phyloP scores from a whole-genome alignment of 1,284 basidiomycete genomes.

The Apiotrichum laibachii region DNA sequence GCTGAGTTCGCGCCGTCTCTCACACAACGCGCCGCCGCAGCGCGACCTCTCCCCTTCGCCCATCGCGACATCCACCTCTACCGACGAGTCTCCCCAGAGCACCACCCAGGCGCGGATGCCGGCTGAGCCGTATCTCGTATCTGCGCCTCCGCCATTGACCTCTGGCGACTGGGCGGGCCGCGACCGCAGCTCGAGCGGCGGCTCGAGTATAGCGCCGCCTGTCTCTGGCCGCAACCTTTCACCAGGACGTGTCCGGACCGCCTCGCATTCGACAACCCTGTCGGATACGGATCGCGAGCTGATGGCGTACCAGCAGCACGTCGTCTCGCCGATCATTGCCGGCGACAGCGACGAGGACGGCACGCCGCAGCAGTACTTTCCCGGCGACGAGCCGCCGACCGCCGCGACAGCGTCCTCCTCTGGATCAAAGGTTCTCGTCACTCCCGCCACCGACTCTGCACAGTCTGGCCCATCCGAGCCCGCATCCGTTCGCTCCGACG shows the following conservation, averaged over 20 bases:
- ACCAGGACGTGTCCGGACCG: slow-evolving; percentile 29
- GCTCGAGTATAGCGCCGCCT: slow-evolving; percentile 2
- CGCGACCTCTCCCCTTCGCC: slow-evolving; percentile 1
- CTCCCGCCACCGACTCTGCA: too few relatives aligned
- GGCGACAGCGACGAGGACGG: slow-evolving; percentile 16
- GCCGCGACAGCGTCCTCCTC: too few relatives aligned
- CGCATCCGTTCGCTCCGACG: too few relatives aligned
- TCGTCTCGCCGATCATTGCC: background rate
- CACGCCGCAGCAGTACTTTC: too few relatives aligned
- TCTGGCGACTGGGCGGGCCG: slow-evolving; percentile 20
- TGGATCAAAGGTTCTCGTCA: too few relatives aligned
- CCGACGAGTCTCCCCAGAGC: slow-evolving; percentile 9
- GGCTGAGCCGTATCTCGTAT: slow-evolving; percentile 31
- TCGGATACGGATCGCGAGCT: background rate
- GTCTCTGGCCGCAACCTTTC: slow-evolving; percentile 5
- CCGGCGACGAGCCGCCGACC: too few relatives aligned
- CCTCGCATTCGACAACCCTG: slow-evolving; percentile 7
- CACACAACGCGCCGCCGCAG: background rate
- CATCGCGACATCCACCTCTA: background rate
- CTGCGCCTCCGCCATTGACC: slow-evolving; percentile 40
- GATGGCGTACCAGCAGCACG: background rate
- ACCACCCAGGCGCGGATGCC: slow-evolving; percentile 6
- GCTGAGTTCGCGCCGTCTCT: background rate
- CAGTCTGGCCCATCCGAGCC: too few relatives aligned
- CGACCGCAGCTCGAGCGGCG: slow-evolving; percentile 15